phyloP scores from a whole-genome alignment of 208 protist genomes.

The Leptomonas seymouri region DNA sequence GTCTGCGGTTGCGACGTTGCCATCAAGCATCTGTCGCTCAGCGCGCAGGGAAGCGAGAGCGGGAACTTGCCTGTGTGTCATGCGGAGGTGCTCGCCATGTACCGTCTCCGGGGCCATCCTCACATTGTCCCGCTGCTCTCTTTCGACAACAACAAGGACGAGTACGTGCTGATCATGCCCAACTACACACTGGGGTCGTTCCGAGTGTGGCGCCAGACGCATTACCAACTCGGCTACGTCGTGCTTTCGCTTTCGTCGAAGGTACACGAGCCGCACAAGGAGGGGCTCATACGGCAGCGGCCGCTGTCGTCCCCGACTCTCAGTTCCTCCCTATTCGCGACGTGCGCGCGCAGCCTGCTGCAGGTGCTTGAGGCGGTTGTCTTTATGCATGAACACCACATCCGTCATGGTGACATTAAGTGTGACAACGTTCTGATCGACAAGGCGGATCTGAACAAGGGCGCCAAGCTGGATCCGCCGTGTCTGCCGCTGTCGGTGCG shows the following conservation, averaged over 20 bases:
- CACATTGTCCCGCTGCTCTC: slow-evolving; percentile 64
- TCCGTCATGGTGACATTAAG: slow-evolving; percentile 86
- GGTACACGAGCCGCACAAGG: slow-evolving; percentile 11
- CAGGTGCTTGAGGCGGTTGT: slow-evolving; percentile 73
- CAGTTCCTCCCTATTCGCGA: slow-evolving; percentile 41
- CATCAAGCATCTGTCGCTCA: slow-evolving; percentile 70
- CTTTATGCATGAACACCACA: slow-evolving; percentile 55
- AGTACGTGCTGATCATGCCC: slow-evolving; percentile 76
- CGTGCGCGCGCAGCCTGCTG: slow-evolving; percentile 62
- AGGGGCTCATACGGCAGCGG: background rate
- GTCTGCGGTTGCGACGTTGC: slow-evolving; percentile 41
- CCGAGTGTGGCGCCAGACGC: slow-evolving; percentile 61
- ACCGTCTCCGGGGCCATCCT: slow-evolving; percentile 57
- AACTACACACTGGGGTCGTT: slow-evolving; percentile 71
- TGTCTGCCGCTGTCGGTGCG: slow-evolving; percentile 51
- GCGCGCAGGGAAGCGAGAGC: slow-evolving; percentile 50
- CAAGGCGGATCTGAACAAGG: slow-evolving; percentile 4
- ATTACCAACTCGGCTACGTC: slow-evolving; percentile 52
- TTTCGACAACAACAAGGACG: slow-evolving; percentile 64
- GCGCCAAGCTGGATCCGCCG: slow-evolving; percentile 9
- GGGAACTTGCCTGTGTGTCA: slow-evolving; percentile 65
- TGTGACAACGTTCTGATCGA: slow-evolving; percentile 79
- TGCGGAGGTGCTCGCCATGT: slow-evolving; percentile 73
- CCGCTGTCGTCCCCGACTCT: slow-evolving; percentile 2
- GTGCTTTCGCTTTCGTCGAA: slow-evolving; percentile 39